Percentiles rank a stretch among this genome's conserved stretches.
These are phyloP conservation scores for Prototheca cutis DNA, from an alignment of 163 green algal genomes.

Conservation along the genomic window DNA sequence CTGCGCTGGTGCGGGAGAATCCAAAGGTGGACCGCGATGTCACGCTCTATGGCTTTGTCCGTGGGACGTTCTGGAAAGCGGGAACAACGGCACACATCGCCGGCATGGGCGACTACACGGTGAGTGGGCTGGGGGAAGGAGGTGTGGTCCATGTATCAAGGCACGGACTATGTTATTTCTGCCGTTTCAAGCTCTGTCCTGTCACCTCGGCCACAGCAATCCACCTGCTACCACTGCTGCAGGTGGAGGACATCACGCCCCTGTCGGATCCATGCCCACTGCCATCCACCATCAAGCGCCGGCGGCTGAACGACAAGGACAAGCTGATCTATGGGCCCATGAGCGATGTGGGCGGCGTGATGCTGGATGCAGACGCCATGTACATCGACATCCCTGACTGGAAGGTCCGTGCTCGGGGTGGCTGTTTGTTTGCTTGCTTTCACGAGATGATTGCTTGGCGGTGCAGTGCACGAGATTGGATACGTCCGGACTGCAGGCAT, in stretches of 20 bases:
- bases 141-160: no score
- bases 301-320: slow-evolving; percentile 64
- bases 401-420: no score
- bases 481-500: no score
- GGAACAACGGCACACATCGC: slow-evolving; percentile 67
- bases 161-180: no score
- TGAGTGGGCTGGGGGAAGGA: no score
- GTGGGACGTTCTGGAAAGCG: slow-evolving; percentile 69
- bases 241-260: slow-evolving; percentile 53
- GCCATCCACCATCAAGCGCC: slow-evolving; percentile 59
- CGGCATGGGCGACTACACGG: slow-evolving; percentile 81
- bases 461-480: no score
- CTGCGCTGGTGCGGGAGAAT: slow-evolving; percentile 54
- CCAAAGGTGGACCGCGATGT: slow-evolving; percentile 77
- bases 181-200: no score
- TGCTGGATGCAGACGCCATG: slow-evolving; percentile 96
- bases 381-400: slow-evolving; percentile 97
- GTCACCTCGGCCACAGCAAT: no score
- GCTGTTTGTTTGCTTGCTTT: no score
- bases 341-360: slow-evolving; percentile 80
- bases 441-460: no score
- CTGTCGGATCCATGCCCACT: slow-evolving; percentile 94
- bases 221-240: background rate
- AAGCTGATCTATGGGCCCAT: slow-evolving; percentile 91
- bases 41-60: slow-evolving; percentile 86